Conservation (phyloP, 306 rosid species). For the Fragaria ananassa region DNA sequence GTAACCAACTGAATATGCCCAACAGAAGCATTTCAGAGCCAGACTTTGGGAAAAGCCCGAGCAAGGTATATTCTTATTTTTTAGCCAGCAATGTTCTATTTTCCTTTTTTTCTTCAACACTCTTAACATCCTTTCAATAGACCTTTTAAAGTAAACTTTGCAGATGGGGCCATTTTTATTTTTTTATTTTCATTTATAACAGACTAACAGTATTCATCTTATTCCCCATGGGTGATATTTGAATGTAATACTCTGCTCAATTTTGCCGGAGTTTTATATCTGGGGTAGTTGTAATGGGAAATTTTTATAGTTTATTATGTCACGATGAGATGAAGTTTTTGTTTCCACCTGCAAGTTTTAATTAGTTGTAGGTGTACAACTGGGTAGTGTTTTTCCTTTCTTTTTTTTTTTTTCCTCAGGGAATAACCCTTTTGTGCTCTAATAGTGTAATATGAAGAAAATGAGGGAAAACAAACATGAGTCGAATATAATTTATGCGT, state of each 20-base stretch:
- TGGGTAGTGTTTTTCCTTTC: neutral
- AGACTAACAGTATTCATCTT: neutral
- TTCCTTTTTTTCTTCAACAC: neutral
- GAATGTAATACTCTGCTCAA: neutral
- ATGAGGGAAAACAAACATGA: neutral
- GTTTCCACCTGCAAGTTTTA: neutral
- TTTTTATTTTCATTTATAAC: neutral
- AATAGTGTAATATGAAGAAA: neutral
- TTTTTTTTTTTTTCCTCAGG: neutral
- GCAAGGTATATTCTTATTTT: conserved; percentile 37
- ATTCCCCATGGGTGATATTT: neutral
- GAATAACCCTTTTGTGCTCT: neutral
- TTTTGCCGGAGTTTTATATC: neutral
- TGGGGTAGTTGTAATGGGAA: neutral
- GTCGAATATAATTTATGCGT: neutral
- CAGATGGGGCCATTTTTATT: neutral
- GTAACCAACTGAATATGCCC: conserved; percentile 40
- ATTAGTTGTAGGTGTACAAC: neutral
- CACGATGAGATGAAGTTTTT: neutral
- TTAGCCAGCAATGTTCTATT: neutral
- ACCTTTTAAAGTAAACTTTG: neutral
- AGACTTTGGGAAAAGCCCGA: conserved; percentile 55
- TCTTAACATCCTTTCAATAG: neutral
- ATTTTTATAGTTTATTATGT: neutral
- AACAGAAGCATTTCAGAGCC: conserved; percentile 75